Evolutionary conservation across 176 grass and related monocot genomes (phyloP), one percentile per base, ranked within the genome.

Genomic region (Ensete ventricosum): DNA sequence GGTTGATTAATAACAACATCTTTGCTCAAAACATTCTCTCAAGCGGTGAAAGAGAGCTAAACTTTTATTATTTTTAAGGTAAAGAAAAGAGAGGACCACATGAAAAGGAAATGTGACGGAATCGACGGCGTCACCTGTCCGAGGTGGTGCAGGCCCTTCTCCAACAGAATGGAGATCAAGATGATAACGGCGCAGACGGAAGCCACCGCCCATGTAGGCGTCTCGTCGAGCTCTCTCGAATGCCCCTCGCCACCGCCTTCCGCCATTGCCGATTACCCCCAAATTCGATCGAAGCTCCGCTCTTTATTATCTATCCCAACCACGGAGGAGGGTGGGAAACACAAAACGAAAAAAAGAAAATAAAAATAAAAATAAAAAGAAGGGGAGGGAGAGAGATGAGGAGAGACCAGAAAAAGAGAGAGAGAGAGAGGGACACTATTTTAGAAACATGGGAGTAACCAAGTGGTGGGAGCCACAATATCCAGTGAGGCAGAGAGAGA

Each of bases 141-240:
- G 24, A 67, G 64, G 23, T 67, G 64, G 64, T 67, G 64, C 9
- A 67, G 27, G 23, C 64, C 64, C 64, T 67, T 67, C 64, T 67
- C 64, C 64, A 67, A 1, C 27, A 67, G 14, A 67, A 67, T 67
- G 64, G 64, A 67, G 11, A 67, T 67, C 25, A 67, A 48, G 27
- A 67, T 43, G 64, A 67, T 67, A 25, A 43, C 24, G 25, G 11
- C 64, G 25, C 64, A 67, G 64, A 67, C 64, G 25, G 64, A 67
- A 67, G 64, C 64, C 64, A 67, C 64, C 11, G 64, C 64, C 64
- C 64, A 67, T 16, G 64, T 67, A 1, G 64, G 64, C 24, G 64
- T 67, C 64, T 12, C 24, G 64, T 67, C 64, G 25, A 67, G 64
- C 11, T 67, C 64, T 16, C 64, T 26, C 9, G 25, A 67, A 3